Base-by-base conservation (phyloP, 2,329 filamentous ascomycete species). In the Akanthomyces dipterigenus region DNA sequence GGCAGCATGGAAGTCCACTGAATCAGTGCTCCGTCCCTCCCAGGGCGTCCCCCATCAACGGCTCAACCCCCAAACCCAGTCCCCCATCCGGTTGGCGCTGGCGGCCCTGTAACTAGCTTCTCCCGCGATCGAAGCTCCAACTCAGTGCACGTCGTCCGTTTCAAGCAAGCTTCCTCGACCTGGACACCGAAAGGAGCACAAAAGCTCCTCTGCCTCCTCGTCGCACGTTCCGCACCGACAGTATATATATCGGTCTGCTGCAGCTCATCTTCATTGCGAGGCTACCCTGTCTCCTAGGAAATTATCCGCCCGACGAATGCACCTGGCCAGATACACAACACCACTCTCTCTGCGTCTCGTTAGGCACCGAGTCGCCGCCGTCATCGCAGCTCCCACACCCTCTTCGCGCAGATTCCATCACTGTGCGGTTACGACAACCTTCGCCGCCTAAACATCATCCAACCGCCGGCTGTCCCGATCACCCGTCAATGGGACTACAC, bases 291-390 rank as follows among this genome's bases (percentile, higher is more conserved):
- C 24, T n/a, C 46, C 26, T 50, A 28, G 20, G 48, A 34, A 28
- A 50, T 12, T 20, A 50, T 34, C 26, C 48, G 48, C 48, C 26
- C 48, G 48, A 50, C 48, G 18, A 50, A 18, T 18, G 26, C 48
- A 20, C 18, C 48, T 9, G 18, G 16, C 48, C 7, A 18, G 48
- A 45, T 9, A 24, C 42, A 45, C 42, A 20, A 45, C 28, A 50
- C 26, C 26, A 34, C 45, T 34, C 28, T 8, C 26, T n/a, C 12
- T 26, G n/a, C 46, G 36, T 51, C 28, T 34, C 49, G 43, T 61
- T 61, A 61, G 58, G 58, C 58, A 61, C 49, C 58, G n/a, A 61
- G 58, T 55, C 38, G 58, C 40, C 58, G 58, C 58, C 58, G 58
- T 61, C 58, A 61, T 61, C 58, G 43, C 49, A 61, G 50, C 42